Base-by-base conservation (phyloP, 1,284 basidiomycete species). In the Mycosarcoma mackinlayi region DNA sequence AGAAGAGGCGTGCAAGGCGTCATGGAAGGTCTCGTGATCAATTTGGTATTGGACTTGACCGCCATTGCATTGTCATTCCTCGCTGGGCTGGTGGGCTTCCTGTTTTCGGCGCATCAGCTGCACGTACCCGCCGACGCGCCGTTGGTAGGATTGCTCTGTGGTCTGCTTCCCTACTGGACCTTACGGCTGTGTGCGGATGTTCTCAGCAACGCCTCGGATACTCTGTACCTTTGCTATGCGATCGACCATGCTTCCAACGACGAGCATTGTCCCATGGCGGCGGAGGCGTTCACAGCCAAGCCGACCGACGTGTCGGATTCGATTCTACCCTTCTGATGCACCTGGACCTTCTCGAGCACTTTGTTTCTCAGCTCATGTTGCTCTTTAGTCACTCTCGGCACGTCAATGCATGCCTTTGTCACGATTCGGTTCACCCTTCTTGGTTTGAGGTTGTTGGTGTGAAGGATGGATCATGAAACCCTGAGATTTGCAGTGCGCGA, bases 191-290 rank as follows among this genome's bases (percentile, higher is more conserved):
- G 91, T 63, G 88, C 91, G 6, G 91, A 91, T 5, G 85, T 93
- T 4, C 87, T 94, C 28, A 88, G 88, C 65, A 92, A 94, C 81
- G 88, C 89, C 10, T 60, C 91, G 57, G 92, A 94, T 78, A 90
- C 92, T 3, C 79, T 94, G 49, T 94, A 92, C 79, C 86, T 94
- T 37, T 94, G 93, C 78, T 92, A 92, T 79, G 91, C 92, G 74
- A 91, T 94, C 51, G 92, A 94, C 79, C 88, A 89, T 70, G 91
- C 91, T 47, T 84, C 86, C 11, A 64, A 66, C 44, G 67, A 69
- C 25, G 61, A 62, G 31, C 62, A 69, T 18, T 71, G 68, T 38
- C 68, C 68, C 14, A 71, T 59, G 14, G 68, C 63, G 16, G 54
- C 54, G 9, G 46, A 62, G 24, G 68, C 68, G 1, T 70, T 70